Evolutionary conservation across 768 basidiomycete species (phyloP), one percentile per base, ranked within the genome.

Genomic region (Boletus huronensis): DNA sequence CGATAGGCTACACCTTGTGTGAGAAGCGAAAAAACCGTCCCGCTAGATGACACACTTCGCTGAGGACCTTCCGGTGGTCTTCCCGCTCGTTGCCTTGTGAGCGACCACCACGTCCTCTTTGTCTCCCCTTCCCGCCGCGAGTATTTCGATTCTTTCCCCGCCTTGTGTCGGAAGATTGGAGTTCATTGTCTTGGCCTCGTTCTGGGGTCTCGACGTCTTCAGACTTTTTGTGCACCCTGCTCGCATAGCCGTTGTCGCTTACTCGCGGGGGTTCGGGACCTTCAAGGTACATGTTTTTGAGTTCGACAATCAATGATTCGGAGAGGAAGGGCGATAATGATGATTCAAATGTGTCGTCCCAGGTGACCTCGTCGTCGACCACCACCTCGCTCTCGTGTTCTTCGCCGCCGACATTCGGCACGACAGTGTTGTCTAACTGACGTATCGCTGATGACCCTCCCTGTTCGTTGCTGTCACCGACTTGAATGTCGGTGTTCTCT

Each of bases 221-320:
- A 25, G 68, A 59, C 36, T 64, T 43, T 59, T 72, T 77, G 2
- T 73, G 53, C 29, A 70, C 65, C 51, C 82, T 79, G 36, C 77
- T 76, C 25, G 72, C 82, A 90, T 90, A 94, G 10, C 92, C 92
- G 52, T 70, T 74, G 70, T 94, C 90, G 57, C 83, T 84, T 39
- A 82, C 76, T 55, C 84, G 77, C 0, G 90, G 89, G 34, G 89
- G 85, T 54, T 87, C 84, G 6, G 85, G 83, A 1, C 95, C 94
- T 72, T 96, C 87, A 19, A 92, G 74, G 56, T 79, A 88, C 69
- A 97, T 82, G 38, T 79, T 73, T 67, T 87, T 92, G 36, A 98
- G 70, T 35, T 82, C 74, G 25, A 69, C 64, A 31, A 93, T 80
- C 6, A 77, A 78, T 19, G 79, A 77, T 50, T 79, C 76, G 4